Base-by-base conservation (phyloP, 164 flowering plant species). In the Vitis rotundifolia region DNA sequence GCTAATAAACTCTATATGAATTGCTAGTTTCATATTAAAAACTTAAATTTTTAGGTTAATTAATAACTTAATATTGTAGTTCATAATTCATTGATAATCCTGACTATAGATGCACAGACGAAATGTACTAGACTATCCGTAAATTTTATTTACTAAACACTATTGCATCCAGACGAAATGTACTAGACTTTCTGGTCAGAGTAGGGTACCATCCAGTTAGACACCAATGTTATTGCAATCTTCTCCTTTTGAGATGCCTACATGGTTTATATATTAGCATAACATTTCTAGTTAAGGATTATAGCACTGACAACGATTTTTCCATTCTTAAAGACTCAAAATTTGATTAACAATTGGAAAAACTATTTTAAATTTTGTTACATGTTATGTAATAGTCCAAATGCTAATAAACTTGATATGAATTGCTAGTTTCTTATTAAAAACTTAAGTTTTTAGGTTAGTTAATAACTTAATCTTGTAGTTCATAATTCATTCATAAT, bases 191-290 rank as follows among this genome's bases (percentile, higher is more conserved):
- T 2, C 1, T 60, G 47, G 0, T 74, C 2, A 9, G n/a, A 65
- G 14, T 60, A 37, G 0, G 83, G 83, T 11, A 16, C n/a, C 3
- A 52, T 48, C 76, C 78, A 80, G 8, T 52, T 4, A 2, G 64
- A 18, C 7, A 16, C 68, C 1, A 76, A 0, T 11, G 77, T 54
- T 1, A 80, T 74, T 5, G 76, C 78, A 52, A 80, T 74, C 26
- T 29, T 8, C 0, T 75, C 79, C 49, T 73, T 70, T 59, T 76
- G 80, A 59, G 10, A 14, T 0, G 71, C 49, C 74, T 77, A 61
- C 50, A 61, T 28, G 0, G 44, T 31, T 31, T 31, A 31, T 6
- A 31, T 31, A 31, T 31, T 31, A 31, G 7, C 44, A 31, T 31
- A 31, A 2, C 44, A 31, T 31, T 22, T 22, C 44, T 31, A 6